phyloP scores from a whole-genome alignment of 1,284 basidiomycete genomes.

The Wallemia mellicola region DNA sequence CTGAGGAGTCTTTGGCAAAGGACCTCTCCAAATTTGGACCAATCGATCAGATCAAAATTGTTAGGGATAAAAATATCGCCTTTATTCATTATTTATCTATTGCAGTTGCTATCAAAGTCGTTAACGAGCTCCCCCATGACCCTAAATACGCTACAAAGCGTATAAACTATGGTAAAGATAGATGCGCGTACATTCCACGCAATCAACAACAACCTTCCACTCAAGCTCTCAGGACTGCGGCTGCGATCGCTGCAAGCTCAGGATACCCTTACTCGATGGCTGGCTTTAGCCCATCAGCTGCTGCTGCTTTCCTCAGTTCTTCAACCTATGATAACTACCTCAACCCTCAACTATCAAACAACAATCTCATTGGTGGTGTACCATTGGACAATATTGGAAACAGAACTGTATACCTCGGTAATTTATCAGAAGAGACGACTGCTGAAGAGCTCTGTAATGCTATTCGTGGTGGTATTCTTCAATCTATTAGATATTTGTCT shows the following conservation, averaged over 20 bases:
- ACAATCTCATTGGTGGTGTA: conserved; percentile 24
- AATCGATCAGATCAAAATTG: conserved; percentile 93
- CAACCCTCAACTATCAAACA: conserved; percentile 18
- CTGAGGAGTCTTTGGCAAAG: conserved; percentile 70
- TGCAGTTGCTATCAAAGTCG: conserved; percentile 69
- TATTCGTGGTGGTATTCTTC: conserved; percentile 65
- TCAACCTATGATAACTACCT: not conserved
- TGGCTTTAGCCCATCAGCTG: not conserved
- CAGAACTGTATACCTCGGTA: conserved; percentile 69
- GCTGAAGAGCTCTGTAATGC: conserved; percentile 79
- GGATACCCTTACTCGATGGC: conserved; percentile 1
- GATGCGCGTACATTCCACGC: conserved; percentile 76
- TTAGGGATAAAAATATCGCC: conserved; percentile 84
- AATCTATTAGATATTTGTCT: conserved; percentile 65
- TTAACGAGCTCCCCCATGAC: conserved; percentile 59
- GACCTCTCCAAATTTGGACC: conserved; percentile 61
- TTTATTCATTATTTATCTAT: conserved; percentile 91
- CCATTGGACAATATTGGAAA: conserved; percentile 23
- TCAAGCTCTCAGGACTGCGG: conserved; percentile 14
- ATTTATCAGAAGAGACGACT: conserved; percentile 73
- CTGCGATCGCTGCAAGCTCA: conserved; percentile 11
- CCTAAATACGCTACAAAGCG: conserved; percentile 74
- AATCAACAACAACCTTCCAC: conserved; percentile 28
- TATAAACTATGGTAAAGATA: conserved; percentile 44
- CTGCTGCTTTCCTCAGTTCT: not conserved